Evolutionary conservation across 805 yeast genomes (phyloP), one percentile per base, ranked within the genome.

Genomic region (Wickerhamomyces chaumierensis): DNA sequence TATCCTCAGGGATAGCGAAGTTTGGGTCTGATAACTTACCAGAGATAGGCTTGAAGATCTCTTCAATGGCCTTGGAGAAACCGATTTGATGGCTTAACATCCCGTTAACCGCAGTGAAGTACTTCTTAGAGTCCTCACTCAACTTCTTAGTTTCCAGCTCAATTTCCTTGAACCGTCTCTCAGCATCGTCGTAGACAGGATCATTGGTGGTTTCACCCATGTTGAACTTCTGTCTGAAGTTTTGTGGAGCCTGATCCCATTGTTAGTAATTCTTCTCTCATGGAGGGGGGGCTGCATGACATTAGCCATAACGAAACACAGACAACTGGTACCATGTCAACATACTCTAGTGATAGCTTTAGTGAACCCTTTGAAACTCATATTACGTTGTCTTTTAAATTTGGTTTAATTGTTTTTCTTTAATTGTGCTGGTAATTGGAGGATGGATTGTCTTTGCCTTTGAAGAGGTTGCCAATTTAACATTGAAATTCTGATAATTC

Each of bases 71-170:
- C 53, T 81, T 81, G n/a, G 95, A 82, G 58, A 88, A 92, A 42
- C 90, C 96, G 48, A 90, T 81, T 60, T 92, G 98, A 60, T 83
- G 92, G 42, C 78, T 80, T 49, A 92, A 68, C 94, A 92, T 87
- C 34, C 90, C 95, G 54, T 84, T 86, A 40, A 92, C 95, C 0
- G 97, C 95, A 27, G 73, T 71, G 51, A 84, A 87, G 62, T 92
- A 92, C 56, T 95, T 74, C 52, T 81, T 84, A 23, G 95, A 81
- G 62, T 90, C 97, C 31, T 82, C 86, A 50, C 87, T 81, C 43
- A 92, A 68, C 56, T 85, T 82, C 64, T 86, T 84, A 31, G 96
- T 87, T 60, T 88, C 95, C 15, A 64, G 58, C 60, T 92, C 98
- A 51, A 92, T 68, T 56, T 90, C 96, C 57, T 82, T 83, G 68